Base-by-base conservation (phyloP, 108 stramenopile genomes). In the Pseudonitzschia multiseries region DNA sequence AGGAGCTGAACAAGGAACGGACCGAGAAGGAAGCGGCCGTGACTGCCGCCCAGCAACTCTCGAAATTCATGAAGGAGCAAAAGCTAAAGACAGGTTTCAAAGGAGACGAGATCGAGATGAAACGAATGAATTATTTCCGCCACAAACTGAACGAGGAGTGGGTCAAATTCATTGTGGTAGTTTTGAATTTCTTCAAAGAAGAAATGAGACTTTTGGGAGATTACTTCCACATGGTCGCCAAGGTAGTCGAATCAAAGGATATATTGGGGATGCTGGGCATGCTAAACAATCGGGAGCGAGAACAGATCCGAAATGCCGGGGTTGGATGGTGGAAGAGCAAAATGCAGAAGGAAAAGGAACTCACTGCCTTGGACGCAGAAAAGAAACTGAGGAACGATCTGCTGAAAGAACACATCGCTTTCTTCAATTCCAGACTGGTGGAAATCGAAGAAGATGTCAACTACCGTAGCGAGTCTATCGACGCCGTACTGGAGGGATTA, bases 171-270 rank as follows among this genome's bases (percentile, higher is more conserved):
- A 73, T 82, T 15, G 76, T 71, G 8, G 50, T 56, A 22, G 61
- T 82, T 22, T 33, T 82, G 48, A 62, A 66, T n/a, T 73, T 68
- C n/a, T 69, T 72, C 66, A 74, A 70, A 42, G 81, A 82, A 36
- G 73, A 82, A 78, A 73, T 82, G 73, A 57, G 73, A 14, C 57
- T 69, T 26, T 48, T 82, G 29, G 69, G 70, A 8, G 72, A 78
- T 50, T 78, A 82, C 46, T 82, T 82, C 74, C 77, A 82, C 2
- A 68, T 82, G 68, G 76, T 82, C 1, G 67, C 63, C 33, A 64
- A 63, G 40, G 74, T 82, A 2, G 81, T 82, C 24, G 81, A 79
- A 40, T 79, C 78, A 10, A 71, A 71, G 20, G 78, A 79, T 52
- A 72, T 79, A 44, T 40, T 79, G 66, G 72, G 54, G 15, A 78